A percentile compares a stretch with the other conserved stretches of the same genome.
phyloP scores from a whole-genome alignment of 2,329 filamentous ascomycete genomes.

The Calonectria crousiana region DNA sequence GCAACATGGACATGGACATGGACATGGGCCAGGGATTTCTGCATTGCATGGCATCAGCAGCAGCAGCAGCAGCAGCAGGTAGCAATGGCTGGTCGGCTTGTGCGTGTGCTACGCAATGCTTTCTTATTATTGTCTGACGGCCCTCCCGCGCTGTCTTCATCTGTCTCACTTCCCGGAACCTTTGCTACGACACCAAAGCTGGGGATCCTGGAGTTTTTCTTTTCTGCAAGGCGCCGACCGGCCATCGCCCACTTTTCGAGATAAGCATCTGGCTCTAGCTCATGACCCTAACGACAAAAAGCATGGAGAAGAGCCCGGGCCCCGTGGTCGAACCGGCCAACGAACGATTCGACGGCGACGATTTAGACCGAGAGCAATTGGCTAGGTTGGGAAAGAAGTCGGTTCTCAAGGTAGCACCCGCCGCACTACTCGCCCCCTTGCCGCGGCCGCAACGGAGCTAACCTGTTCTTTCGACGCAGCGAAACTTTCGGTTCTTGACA shows the following conservation, averaged over 20 bases:
- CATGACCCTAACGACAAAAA: constrained; percentile 22
- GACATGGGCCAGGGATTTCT: neutral
- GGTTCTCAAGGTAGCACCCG: constrained; percentile 34
- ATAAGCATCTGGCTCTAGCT: constrained; percentile 3
- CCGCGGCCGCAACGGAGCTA: neutral
- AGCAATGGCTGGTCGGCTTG: neutral
- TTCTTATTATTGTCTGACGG: neutral
- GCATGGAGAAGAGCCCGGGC: constrained; percentile 18
- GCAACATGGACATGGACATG: neutral
- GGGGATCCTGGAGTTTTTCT: neutral
- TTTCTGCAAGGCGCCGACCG: neutral
- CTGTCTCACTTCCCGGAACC: neutral
- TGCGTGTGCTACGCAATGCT: neutral
- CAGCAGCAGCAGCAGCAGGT: neutral
- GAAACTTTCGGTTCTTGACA: constrained; percentile 42
- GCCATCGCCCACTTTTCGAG: neutral
- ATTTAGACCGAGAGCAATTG: constrained; percentile 38
- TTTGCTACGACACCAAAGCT: neutral
- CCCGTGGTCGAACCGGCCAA: constrained; percentile 16
- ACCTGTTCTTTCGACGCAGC: constrained; percentile 4
- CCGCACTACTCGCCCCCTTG: neutral
- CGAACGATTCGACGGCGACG: constrained; percentile 31
- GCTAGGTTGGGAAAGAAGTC: constrained; percentile 38
- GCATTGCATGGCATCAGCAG: too few species aligned
- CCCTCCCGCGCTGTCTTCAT: neutral